These are phyloP conservation scores for Phlebiopsis gigantea DNA, from an alignment of 768 basidiomycete species.

Conservation along the genomic window DNA sequence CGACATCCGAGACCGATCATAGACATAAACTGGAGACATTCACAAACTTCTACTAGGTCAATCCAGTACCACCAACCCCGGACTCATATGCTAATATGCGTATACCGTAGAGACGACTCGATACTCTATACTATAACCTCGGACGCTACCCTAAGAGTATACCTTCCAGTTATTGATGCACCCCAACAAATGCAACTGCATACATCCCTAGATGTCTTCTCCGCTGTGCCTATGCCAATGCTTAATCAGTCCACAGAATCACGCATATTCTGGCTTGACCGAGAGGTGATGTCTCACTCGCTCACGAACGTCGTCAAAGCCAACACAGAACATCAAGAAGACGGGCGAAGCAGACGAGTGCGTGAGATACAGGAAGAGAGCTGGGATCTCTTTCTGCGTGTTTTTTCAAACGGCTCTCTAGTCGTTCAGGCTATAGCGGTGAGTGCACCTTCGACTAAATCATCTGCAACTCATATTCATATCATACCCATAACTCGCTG, in stretches of 20 bases:
- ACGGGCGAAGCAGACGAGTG: slow-evolving; percentile 42
- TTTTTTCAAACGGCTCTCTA: slow-evolving; percentile 68
- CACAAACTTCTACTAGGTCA: slow-evolving; percentile 63
- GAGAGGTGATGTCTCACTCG: slow-evolving; percentile 47
- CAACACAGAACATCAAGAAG: slow-evolving; percentile 31
- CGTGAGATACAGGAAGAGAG: slow-evolving; percentile 63
- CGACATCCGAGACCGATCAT: slow-evolving; percentile 69
- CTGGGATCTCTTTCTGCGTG: slow-evolving; percentile 77
- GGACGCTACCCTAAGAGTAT: slow-evolving; percentile 79
- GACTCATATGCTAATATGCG: not conserved
- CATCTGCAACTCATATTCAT: not conserved
- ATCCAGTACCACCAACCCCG: too few species aligned
- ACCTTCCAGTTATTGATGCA: slow-evolving; percentile 82
- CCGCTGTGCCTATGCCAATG: slow-evolving; percentile 44
- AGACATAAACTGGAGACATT: slow-evolving; percentile 68
- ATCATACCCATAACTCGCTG: not conserved
- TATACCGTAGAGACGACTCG: slow-evolving; percentile 30
- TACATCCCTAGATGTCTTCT: slow-evolving; percentile 65
- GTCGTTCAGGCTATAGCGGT: slow-evolving; percentile 71
- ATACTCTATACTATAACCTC: slow-evolving; percentile 81
- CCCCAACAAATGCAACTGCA: slow-evolving; percentile 84
- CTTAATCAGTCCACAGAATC: slow-evolving; percentile 31
- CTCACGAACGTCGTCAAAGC: slow-evolving; percentile 38
- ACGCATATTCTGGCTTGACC: slow-evolving; percentile 65
- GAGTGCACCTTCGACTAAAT: slow-evolving; percentile 25